Evolutionary conservation across 2,329 filamentous ascomycete genomes (phyloP).

Genomic region (Xylaria sp.): DNA sequence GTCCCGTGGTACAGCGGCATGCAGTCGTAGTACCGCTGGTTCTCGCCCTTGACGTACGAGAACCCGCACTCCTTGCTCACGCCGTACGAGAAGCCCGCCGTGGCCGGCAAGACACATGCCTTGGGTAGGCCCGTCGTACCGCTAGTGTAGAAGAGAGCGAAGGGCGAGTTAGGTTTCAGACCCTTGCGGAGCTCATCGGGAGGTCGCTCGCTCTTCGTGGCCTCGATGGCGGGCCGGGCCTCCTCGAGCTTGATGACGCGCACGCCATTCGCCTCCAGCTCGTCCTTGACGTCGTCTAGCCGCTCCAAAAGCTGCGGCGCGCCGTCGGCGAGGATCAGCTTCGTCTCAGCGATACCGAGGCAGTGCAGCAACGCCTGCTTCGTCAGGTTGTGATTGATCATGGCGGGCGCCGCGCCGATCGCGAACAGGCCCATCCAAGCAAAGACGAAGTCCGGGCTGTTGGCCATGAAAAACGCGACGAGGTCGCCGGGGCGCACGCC

Average conservation of each 20-base stretch:
- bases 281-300: constrained; percentile 59
- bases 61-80: constrained; percentile 37
- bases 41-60: constrained; percentile 36
- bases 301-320: constrained; percentile 56
- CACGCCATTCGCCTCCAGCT: constrained; percentile 55
- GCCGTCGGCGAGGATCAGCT: constrained; percentile 61
- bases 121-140: constrained; percentile 79
- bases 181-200: constrained; percentile 57
- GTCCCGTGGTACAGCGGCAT: constrained; percentile 81
- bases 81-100: constrained; percentile 40
- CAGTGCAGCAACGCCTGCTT: constrained; percentile 68
- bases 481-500: constrained; percentile 63
- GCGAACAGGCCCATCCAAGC: constrained; percentile 66
- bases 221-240: constrained; percentile 45
- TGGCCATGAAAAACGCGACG: constrained; percentile 68
- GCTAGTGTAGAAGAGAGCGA: constrained; percentile 72
- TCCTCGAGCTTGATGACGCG: constrained; percentile 56
- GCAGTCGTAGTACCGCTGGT: constrained; percentile 72
- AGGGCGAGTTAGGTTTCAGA: constrained; percentile 56
- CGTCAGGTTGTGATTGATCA: constrained; percentile 71
- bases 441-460: constrained; percentile 68
- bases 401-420: constrained; percentile 68
- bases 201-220: constrained; percentile 52
- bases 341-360: constrained; percentile 58
- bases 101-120: constrained; percentile 63